phyloP scores from a whole-genome alignment of 75 land plant genomes.

The Pinus albicaulis region DNA sequence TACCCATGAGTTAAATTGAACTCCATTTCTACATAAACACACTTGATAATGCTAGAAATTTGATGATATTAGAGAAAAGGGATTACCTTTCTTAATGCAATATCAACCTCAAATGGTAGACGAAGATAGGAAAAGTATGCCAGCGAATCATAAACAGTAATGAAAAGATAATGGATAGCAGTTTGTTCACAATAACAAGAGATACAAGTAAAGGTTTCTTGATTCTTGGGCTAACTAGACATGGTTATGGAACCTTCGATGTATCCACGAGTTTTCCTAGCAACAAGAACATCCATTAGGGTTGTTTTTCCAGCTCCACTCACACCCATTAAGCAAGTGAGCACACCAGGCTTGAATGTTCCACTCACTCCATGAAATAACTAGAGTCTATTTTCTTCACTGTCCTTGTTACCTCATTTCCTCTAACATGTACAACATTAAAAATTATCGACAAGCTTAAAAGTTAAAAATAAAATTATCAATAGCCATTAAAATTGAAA shows the following conservation, averaged over 20 bases:
- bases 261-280: conserved; percentile 84
- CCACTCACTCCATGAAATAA: conserved; percentile 68
- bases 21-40: too few species aligned
- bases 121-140: conserved; percentile 74
- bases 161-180: conserved; percentile 79
- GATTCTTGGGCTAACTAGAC: conserved; percentile 75
- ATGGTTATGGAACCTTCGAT: conserved; percentile 55
- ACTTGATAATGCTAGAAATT: too few species aligned
- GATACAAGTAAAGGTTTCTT: conserved; percentile 77
- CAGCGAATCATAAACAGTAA: conserved; percentile 78
- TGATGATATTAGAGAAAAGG: too few species aligned
- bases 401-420: conserved; percentile 76
- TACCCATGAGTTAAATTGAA: too few species aligned
- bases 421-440: conserved; percentile 14
- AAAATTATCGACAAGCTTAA: too few species aligned
- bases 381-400: conserved; percentile 39
- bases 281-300: conserved; percentile 80
- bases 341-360: conserved; percentile 75
- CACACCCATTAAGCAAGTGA: conserved; percentile 84
- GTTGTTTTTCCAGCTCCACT: conserved; percentile 90
- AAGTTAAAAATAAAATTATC: too few species aligned
- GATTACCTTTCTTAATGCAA: conserved; percentile 38
- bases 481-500: too few species aligned
- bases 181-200: conserved; percentile 82
- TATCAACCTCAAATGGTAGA: conserved; percentile 45